phyloP scores from a whole-genome alignment of 495 filamentous ascomycete species.

The Neurospora terricola region DNA sequence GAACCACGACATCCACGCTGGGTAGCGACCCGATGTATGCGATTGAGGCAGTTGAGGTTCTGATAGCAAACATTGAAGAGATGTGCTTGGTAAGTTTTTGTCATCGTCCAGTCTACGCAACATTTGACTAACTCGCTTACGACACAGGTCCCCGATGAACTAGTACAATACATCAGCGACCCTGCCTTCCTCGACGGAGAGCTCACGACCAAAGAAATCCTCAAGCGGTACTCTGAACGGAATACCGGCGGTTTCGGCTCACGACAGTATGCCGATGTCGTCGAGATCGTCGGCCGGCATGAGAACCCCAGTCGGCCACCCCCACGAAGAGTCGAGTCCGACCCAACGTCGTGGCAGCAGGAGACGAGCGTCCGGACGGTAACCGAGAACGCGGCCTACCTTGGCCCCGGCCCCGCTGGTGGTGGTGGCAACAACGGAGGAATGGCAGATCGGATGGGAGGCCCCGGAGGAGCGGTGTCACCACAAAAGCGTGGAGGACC shows the following conservation, averaged over 20 bases:
- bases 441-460: not conserved
- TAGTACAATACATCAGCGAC: conserved; percentile 78
- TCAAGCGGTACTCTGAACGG: conserved; percentile 79
- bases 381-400: conserved; percentile 44
- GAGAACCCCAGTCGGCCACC: conserved; percentile 36
- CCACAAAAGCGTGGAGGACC: conserved; percentile 28
- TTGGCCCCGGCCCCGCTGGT: not conserved
- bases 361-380: conserved; percentile 75
- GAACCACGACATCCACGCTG: conserved; percentile 48
- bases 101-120: not conserved
- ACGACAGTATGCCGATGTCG: conserved; percentile 46
- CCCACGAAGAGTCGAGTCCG: conserved; percentile 59
- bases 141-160: conserved; percentile 77
- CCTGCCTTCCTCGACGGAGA: conserved; percentile 73
- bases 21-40: conserved; percentile 81
- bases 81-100: conserved; percentile 80
- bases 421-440: not conserved
- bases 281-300: conserved; percentile 42
- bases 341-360: conserved; percentile 68
- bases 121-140: conserved; percentile 11
- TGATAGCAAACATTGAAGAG: conserved; percentile 87
- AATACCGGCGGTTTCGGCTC: conserved; percentile 44
- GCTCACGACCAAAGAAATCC: conserved; percentile 92
- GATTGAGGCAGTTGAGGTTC: conserved; percentile 79
- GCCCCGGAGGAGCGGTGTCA: conserved; percentile 23